Evolutionary conservation across 2,329 filamentous ascomycete genomes (phyloP).

Genomic region (Trichoderma koningii): DNA sequence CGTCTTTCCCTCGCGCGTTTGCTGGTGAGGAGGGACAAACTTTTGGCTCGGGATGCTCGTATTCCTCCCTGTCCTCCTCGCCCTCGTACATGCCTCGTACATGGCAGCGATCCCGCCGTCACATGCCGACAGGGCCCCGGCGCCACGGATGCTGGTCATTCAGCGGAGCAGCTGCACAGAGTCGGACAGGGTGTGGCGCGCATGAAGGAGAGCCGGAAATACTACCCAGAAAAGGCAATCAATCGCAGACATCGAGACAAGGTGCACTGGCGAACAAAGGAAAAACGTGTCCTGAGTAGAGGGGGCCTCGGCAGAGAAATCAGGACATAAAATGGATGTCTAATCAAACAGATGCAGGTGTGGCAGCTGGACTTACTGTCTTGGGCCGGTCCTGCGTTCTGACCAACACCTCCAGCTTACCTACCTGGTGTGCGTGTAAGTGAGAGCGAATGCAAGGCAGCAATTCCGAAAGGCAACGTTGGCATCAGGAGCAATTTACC

Average conservation of each 20-base stretch:
- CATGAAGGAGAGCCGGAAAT: constrained; percentile 22
- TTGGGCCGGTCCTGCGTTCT: constrained; percentile 2
- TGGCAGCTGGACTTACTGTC: background rate
- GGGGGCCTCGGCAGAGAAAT: constrained; percentile 3
- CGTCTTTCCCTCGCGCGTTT: background rate
- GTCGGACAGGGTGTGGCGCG: constrained; percentile 14
- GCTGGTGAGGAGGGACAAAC: background rate
- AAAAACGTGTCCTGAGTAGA: constrained; percentile 16
- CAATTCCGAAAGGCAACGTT: constrained; percentile 6
- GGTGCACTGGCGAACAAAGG: constrained; percentile 6
- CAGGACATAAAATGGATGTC: background rate
- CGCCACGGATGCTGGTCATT: constrained; percentile 8
- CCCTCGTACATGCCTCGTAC: too few relatives aligned
- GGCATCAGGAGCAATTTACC: background rate
- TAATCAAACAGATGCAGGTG: background rate
- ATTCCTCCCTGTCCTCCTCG: too few relatives aligned
- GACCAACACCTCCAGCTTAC: background rate
- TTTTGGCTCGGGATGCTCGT: background rate
- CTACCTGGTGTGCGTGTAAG: too few relatives aligned
- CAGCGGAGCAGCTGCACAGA: constrained; percentile 9
- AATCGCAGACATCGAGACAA: constrained; percentile 11
- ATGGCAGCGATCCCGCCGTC: constrained; percentile 8
- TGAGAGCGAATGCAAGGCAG: background rate
- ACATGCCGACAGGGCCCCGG: constrained; percentile 11
- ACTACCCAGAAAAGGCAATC: constrained; percentile 18